Conservation (phyloP, 352 stramenopile species). For the Phytophthora ohioensis region DNA sequence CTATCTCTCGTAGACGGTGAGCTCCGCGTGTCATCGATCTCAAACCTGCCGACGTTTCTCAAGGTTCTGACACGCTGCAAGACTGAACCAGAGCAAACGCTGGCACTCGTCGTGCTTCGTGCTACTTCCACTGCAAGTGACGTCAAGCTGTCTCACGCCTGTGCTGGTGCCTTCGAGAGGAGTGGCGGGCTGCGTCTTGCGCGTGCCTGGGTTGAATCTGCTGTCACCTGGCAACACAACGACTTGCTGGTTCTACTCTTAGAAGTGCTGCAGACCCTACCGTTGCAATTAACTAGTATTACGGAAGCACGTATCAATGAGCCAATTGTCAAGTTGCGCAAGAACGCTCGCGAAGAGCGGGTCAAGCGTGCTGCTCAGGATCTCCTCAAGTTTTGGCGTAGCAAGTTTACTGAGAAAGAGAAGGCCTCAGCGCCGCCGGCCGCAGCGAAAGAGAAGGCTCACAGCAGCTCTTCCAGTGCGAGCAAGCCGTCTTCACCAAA, state of each 20-base stretch:
- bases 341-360: constrained; percentile 78
- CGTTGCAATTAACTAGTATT: constrained; percentile 88
- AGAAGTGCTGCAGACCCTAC: constrained; percentile 82
- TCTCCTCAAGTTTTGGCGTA: constrained; percentile 87
- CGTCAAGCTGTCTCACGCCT: constrained; percentile 65
- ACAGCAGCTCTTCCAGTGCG: constrained; percentile 9
- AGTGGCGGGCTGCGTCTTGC: constrained; percentile 78
- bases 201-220: constrained; percentile 79
- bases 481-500: constrained; percentile 27
- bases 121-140: constrained; percentile 66
- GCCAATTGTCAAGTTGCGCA: constrained; percentile 88
- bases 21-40: constrained; percentile 57
- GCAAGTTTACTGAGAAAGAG: constrained; percentile 88
- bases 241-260: constrained; percentile 84
- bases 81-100: constrained; percentile 74
- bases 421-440: constrained; percentile 45
- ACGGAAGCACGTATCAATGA: constrained; percentile 90
- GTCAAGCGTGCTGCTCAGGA: constrained; percentile 84
- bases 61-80: constrained; percentile 66
- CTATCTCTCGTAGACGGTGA: constrained; percentile 66
- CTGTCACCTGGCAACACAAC: constrained; percentile 82
- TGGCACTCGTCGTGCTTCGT: constrained; percentile 77
- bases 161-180: constrained; percentile 74
- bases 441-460: constrained; percentile 33
- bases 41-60: constrained; percentile 66